A percentile compares a stretch with the other conserved stretches of the same genome.
phyloP scores from a whole-genome alignment of 257 asterid species.

The Fraxinus cuspidata region DNA sequence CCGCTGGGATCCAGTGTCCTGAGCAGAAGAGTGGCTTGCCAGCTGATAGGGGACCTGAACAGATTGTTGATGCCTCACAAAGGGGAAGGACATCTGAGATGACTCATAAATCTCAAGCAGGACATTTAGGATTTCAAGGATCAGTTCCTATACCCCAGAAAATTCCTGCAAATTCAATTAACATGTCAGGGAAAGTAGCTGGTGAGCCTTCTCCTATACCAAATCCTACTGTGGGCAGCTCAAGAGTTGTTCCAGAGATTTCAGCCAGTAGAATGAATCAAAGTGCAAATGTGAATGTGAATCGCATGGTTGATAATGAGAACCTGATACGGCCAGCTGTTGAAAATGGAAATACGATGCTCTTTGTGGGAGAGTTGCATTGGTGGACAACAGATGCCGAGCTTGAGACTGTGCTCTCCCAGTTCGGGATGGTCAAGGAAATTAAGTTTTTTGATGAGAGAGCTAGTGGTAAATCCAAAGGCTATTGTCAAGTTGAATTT shows the following conservation, averaged over 20 bases:
- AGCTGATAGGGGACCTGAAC: slow-evolving; percentile 36
- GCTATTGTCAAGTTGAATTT: slow-evolving; percentile 62
- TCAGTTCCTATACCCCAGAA: slow-evolving; percentile 40
- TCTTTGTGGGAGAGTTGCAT: slow-evolving; percentile 56
- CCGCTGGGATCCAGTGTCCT: slow-evolving; percentile 38
- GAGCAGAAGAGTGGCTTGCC: slow-evolving; percentile 52
- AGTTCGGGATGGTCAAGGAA: slow-evolving; percentile 54
- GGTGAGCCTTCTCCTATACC: slow-evolving; percentile 46
- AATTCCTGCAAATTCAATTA: slow-evolving; percentile 39
- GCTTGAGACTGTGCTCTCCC: slow-evolving; percentile 47
- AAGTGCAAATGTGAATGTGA: slow-evolving; percentile 36
- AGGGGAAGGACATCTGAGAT: slow-evolving; percentile 41
- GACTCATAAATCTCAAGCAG: slow-evolving; percentile 55
- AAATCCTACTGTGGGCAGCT: slow-evolving; percentile 39
- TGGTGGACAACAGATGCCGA: slow-evolving; percentile 68
- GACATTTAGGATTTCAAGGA: slow-evolving; percentile 57
- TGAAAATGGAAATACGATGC: slow-evolving; percentile 67
- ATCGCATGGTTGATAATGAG: slow-evolving; percentile 51
- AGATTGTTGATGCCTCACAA: slow-evolving; percentile 42
- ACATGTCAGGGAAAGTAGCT: slow-evolving; percentile 39
- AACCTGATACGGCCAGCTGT: slow-evolving; percentile 48
- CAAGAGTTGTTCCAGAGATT: slow-evolving; percentile 48
- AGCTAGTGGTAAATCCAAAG: slow-evolving; percentile 66
- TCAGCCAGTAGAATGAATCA: slow-evolving; percentile 43
- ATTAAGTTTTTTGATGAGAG: slow-evolving; percentile 57